Base-by-base conservation (phyloP, 805 yeast genomes). In the Candida vartiovaarae region DNA sequence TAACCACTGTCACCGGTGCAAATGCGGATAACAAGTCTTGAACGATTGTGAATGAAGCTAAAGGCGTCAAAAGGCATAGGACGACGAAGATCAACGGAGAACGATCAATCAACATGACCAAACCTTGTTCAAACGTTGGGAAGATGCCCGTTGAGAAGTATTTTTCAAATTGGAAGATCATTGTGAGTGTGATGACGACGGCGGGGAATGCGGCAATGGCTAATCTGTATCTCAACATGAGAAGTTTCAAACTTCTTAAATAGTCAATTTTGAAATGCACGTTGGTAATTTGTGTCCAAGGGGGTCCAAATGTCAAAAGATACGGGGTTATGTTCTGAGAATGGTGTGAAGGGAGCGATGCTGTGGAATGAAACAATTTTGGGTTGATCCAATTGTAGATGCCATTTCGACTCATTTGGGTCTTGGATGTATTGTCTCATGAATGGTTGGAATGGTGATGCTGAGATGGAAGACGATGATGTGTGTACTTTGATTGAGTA, bases 331-430 rank as follows among this genome's bases (percentile, higher is more conserved):
- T 15, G 20, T 15, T 15, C 38, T 34, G 39, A 39, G 45, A 70
- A 79, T 4, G 93, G 89, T 2, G 80, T 73, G 54, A 65, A 84
- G 3, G 90, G 91, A 0, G 93, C 80, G 25, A 78, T 71, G 28
- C 85, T 83, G 56, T 85, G 91, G 33, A 70, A 62, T 40, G 65
- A 65, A 33, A 70, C 60, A 46, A 55, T 66, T 45, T 68, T 68
- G 61, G 24, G 59, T 4, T 66, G 59, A 6, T 66, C 59, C 1
- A 80, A 46, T 43, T 80, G 72, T 7, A 83, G 62, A 54, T 80
- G 84, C 89, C 91, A 90, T 63, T 87, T 88, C 0, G 87, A 73
- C 59, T 90, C 96, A 52, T 66, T 72, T 1, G 85, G 84, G 32
- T 78, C 80, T 8, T 68, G 65, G 4, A 77, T 66, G 65, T 75